phyloP scores from a whole-genome alignment of 179 eudicot species.

The Heliamphora pulchella region DNA sequence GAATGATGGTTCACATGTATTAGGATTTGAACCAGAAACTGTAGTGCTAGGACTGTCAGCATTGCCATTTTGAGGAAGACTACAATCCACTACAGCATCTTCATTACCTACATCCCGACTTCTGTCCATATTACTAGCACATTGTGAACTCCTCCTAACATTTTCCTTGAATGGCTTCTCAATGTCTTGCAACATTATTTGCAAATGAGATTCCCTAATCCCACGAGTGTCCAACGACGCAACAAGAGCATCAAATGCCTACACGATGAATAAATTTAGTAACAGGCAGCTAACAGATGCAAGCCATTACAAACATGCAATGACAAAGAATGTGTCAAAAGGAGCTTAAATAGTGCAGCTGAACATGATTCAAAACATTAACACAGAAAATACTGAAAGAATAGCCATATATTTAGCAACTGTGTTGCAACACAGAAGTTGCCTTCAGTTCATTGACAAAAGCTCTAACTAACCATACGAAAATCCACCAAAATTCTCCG shows the following conservation, averaged over 20 bases:
- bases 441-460: slow-evolving; percentile 3
- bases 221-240: slow-evolving; percentile 90
- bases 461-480: background rate
- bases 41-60: slow-evolving; percentile 50
- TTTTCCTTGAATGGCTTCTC: slow-evolving; percentile 65
- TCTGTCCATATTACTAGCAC: slow-evolving; percentile 14
- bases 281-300: slow-evolving; percentile 1
- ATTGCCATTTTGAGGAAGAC: slow-evolving; percentile 30
- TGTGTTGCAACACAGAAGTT: background rate
- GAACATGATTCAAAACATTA: background rate
- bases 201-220: slow-evolving; percentile 76
- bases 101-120: slow-evolving; percentile 26
- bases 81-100: slow-evolving; percentile 26
- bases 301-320: background rate
- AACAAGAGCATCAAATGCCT: slow-evolving; percentile 81
- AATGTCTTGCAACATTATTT: slow-evolving; percentile 55
- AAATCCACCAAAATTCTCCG: background rate
- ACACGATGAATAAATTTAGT: slow-evolving; percentile 21
- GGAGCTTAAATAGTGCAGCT: background rate
- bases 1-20: slow-evolving; percentile 41
- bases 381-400: background rate
- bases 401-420: background rate
- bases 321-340: background rate
- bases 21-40: slow-evolving; percentile 40
- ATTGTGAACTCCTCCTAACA: slow-evolving; percentile 27